Percentiles rank a stretch among this genome's conserved stretches.
These are phyloP conservation scores for Mycena epipterygia DNA, from an alignment of 768 basidiomycete genomes.

Conservation along the genomic window DNA sequence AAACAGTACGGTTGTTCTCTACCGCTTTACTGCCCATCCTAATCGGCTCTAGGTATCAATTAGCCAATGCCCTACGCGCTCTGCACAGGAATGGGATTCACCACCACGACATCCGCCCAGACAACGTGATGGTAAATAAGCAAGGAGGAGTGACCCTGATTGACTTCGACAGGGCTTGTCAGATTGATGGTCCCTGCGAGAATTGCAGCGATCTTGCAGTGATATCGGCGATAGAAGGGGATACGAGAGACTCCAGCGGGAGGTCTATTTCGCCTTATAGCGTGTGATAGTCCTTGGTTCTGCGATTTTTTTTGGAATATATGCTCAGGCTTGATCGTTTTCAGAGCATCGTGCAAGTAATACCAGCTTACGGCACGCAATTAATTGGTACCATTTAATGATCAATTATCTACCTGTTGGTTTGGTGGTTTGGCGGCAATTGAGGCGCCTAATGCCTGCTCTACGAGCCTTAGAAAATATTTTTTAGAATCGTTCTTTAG, in stretches of 20 bases:
- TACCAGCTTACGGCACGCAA: no score
- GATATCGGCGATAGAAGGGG: not conserved
- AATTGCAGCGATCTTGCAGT: not conserved
- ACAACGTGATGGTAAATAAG: not conserved
- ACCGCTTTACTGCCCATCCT: not conserved
- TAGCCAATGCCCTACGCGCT: not conserved
- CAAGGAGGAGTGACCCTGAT: not conserved
- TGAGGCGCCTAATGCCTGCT: no score
- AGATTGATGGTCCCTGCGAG: not conserved
- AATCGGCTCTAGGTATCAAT: not conserved
- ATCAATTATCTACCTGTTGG: no score
- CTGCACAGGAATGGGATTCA: conserved; percentile 1
- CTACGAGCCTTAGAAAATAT: no score
- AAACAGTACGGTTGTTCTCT: not conserved
- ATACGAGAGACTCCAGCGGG: conserved; percentile 1
- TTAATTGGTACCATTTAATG: no score
- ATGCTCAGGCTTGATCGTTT: no score
- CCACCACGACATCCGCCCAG: not conserved
- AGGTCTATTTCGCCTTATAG: conserved; percentile 4
- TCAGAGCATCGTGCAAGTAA: no score
- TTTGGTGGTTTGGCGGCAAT: no score
- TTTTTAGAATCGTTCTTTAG: no score
- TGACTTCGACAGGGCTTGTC: not conserved
- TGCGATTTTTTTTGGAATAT: not conserved
- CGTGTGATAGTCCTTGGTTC: conserved; percentile 5